These are phyloP conservation scores for Spinellus fusiger DNA, from an alignment of 192 early-diverging fungal species.

Conservation along the genomic window DNA sequence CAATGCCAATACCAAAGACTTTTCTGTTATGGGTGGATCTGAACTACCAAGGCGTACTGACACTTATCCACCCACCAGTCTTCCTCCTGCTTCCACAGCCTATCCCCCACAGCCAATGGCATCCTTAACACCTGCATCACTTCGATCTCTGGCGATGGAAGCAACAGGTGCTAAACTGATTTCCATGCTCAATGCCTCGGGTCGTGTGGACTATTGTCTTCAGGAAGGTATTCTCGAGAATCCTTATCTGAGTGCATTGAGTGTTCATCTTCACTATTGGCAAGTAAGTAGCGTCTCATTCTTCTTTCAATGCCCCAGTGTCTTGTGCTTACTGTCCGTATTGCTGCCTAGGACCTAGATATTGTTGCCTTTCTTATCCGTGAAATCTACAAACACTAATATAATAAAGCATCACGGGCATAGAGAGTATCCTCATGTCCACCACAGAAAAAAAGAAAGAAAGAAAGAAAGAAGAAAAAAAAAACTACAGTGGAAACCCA, in stretches of 20 bases:
- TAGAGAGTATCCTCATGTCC: too few species aligned
- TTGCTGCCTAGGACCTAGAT: conserved; percentile 16
- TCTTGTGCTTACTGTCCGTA: neutral
- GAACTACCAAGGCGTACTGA: too few species aligned
- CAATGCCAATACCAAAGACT: too few species aligned
- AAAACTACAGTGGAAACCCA: too few species aligned
- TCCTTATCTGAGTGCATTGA: conserved; percentile 36
- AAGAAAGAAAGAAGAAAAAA: too few species aligned
- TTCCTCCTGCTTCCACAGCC: too few species aligned
- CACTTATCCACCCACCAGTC: too few species aligned
- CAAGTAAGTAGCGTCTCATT: neutral
- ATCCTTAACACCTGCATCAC: too few species aligned
- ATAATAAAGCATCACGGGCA: neutral
- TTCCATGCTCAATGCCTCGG: conserved; percentile 38
- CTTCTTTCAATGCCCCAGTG: too few species aligned
- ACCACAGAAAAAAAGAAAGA: too few species aligned
- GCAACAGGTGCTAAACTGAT: conserved; percentile 32
- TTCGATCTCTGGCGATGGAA: too few species aligned
- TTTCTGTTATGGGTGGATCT: neutral
- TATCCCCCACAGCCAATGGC: too few species aligned
- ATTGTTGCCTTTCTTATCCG: conserved; percentile 28
- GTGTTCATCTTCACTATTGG: conserved; percentile 33
- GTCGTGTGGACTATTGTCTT: conserved; percentile 46
- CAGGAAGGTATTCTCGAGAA: conserved; percentile 45
- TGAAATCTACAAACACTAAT: conserved; percentile 9